Percentiles rank a stretch among this genome's conserved stretches.
Conservation (phyloP, 2,329 filamentous ascomycete species). For the Colletotrichum tanaceti region DNA sequence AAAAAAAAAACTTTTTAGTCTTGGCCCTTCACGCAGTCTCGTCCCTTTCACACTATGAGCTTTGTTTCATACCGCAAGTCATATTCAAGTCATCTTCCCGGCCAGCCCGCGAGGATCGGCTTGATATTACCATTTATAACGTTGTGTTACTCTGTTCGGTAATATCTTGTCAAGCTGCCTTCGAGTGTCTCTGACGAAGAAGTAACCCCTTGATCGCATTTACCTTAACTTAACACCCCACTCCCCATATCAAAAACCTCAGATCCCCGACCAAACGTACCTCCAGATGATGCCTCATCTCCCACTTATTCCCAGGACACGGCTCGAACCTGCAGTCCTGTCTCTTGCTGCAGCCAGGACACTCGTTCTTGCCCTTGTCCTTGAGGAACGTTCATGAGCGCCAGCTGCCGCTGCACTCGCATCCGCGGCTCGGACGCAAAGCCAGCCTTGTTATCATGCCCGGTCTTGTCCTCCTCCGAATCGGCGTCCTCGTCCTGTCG, state of each 20-base stretch:
- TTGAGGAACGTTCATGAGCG: conserved; percentile 6
- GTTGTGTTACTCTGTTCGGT: too few species aligned
- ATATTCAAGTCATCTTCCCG: too few species aligned
- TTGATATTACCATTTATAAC: too few species aligned
- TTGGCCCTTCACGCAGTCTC: not conserved
- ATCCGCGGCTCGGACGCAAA: conserved; percentile 45
- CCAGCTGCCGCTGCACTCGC: not conserved
- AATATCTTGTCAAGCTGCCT: too few species aligned
- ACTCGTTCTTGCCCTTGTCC: conserved; percentile 12
- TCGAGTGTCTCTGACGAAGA: too few species aligned
- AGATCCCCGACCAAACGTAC: not conserved
- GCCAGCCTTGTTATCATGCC: conserved; percentile 45
- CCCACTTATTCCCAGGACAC: not conserved
- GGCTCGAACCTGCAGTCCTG: conserved; percentile 1
- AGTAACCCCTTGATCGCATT: too few species aligned
- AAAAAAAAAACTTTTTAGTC: not conserved
- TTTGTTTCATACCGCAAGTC: too few species aligned
- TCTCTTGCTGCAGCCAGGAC: conserved; percentile 15
- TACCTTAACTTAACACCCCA: too few species aligned
- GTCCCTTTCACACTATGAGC: not conserved
- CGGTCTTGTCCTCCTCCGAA: conserved; percentile 44
- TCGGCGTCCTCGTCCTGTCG: conserved; percentile 46
- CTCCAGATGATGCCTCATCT: not conserved
- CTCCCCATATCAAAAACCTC: not conserved
- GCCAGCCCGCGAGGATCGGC: too few species aligned